Conservation (phyloP, 805 yeast species). For the Kodamaea kaohsiungensis region DNA sequence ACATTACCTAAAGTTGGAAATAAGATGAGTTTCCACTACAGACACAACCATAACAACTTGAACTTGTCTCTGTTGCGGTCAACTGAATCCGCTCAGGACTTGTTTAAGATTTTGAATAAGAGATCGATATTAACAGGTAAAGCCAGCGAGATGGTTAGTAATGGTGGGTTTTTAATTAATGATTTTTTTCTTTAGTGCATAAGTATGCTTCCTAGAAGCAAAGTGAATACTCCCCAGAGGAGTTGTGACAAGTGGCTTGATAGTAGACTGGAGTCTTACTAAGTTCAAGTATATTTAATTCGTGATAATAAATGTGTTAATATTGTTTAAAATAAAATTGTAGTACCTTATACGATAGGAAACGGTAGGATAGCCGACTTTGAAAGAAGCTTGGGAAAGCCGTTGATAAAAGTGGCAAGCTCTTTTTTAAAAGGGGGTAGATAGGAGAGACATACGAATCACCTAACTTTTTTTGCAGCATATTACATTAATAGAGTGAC, state of each 20-base stretch:
- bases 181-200: constrained; percentile 40
- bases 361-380: too few species aligned
- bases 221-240: background rate
- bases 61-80: constrained; percentile 29
- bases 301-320: constrained; percentile 6
- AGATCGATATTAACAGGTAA: constrained; percentile 39
- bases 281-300: constrained; percentile 4
- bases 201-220: background rate
- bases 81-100: constrained; percentile 23
- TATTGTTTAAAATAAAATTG: background rate
- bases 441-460: too few species aligned
- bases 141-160: constrained; percentile 46
- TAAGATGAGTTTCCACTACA: constrained; percentile 40
- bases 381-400: too few species aligned
- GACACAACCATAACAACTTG: constrained; percentile 34
- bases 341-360: too few species aligned
- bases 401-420: too few species aligned
- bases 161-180: constrained; percentile 41
- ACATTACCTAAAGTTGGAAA: constrained; percentile 7
- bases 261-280: background rate
- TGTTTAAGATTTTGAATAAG: constrained; percentile 35
- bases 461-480: too few species aligned
- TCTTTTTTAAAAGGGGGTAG: too few species aligned
- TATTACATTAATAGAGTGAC: too few species aligned
- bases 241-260: background rate